Evolutionary conservation across 805 yeast species (phyloP), one percentile per base, ranked within the genome.

Genomic region (Yarrowia keelungensis): DNA sequence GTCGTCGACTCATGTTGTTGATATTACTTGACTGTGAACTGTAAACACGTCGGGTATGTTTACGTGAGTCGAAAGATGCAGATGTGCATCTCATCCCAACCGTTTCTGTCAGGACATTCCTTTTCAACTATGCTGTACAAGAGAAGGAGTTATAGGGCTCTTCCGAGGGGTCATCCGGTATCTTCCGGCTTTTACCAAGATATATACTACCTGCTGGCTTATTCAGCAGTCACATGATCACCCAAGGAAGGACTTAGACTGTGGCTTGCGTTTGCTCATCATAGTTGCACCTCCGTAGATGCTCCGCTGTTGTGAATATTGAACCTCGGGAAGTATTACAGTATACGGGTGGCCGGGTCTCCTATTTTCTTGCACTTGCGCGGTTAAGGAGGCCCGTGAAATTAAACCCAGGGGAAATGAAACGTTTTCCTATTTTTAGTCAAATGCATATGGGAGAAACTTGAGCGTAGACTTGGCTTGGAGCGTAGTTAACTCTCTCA

Each of bases 1-100:
- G 16, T 59, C 65, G 42, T 59, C 65, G 50, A 39, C 42, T 59
- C 65, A 59, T 59, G 45, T 22, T 42, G 45, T 35, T 41, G 62
- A 54, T 26, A 54, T 22, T 26, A 47, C 51, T 3, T 38, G 39
- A 38, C 32, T 49, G 19, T 49, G 39, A 56, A 56, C 62, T 56
- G 62, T 56, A 56, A 41, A 56, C 62, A 42, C 62, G 62, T 53
- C 59, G 35, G 16, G 59, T 19, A 11, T 38, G 45, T 53, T 53
- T 39, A 53, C 59, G 59, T 53, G 59, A 16, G 36, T n/a, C 16
- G 11, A 22, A 11, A 53, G 59, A 14, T 53, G 56, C 56, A 38
- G 45, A 53, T 15, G 22, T 56, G 62, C 59, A 53, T 16, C 45
- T 53, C 26, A 14, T 38, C 59, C 59, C 59, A 38, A 53, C 59